A percentile compares a stretch with the other conserved stretches of the same genome.
These are phyloP conservation scores for Cetraspora pellucida DNA, from an alignment of 192 early-diverging fungal species.

Conservation along the genomic window DNA sequence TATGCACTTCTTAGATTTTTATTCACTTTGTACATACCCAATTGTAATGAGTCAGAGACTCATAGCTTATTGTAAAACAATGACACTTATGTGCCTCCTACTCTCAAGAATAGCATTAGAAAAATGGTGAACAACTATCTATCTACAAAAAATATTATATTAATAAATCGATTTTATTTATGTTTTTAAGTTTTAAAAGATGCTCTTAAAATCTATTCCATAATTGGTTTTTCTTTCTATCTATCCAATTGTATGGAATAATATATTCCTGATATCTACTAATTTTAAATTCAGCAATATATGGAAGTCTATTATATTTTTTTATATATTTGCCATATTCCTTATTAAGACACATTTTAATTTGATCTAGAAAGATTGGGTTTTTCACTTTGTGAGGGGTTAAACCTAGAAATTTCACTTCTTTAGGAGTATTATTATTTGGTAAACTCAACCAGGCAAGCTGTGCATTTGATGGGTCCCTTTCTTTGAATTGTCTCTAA, in stretches of 20 bases:
- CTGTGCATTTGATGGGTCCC: conserved; percentile 22
- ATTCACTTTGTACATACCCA: not conserved
- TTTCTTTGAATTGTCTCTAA: conserved; percentile 15
- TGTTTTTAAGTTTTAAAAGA: too few relatives aligned
- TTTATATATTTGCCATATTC: not conserved
- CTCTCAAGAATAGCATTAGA: too few relatives aligned
- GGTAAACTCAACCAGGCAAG: conserved; percentile 25
- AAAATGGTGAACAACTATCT: too few relatives aligned
- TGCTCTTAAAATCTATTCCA: too few relatives aligned
- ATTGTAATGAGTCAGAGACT: not conserved
- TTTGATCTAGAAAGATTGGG: not conserved
- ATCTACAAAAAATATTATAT: too few relatives aligned
- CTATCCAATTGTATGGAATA: conserved; percentile 12
- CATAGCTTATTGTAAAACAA: not conserved
- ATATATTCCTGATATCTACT: conserved; percentile 2
- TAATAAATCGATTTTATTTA: too few relatives aligned
- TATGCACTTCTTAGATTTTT: too few relatives aligned
- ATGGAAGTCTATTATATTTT: not conserved
- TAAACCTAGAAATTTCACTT: conserved; percentile 27
- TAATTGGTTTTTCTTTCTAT: conserved; percentile 12
- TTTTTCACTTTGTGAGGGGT: conserved; percentile 15
- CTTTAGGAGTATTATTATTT: conserved; percentile 19
- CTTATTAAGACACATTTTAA: not conserved
- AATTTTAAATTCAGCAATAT: too few relatives aligned
- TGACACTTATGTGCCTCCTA: not conserved